A percentile compares a stretch with the other conserved stretches of the same genome.
These are phyloP conservation scores for Russula foetens DNA, from an alignment of 768 basidiomycete genomes.

Conservation along the genomic window DNA sequence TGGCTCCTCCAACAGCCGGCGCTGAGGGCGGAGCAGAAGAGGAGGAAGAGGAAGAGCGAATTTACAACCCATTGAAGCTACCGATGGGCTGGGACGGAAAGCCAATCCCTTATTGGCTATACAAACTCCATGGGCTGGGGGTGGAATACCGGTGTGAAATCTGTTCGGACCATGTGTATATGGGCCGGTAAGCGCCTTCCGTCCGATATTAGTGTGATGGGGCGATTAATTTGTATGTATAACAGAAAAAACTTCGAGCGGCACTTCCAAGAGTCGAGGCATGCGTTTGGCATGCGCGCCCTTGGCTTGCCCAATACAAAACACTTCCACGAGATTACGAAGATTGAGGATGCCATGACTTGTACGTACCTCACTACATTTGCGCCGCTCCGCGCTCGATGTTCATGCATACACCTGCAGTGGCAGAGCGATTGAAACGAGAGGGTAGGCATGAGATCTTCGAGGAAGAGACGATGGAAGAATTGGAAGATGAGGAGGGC, in stretches of 20 bases:
- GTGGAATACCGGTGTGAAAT: slow-evolving; percentile 98
- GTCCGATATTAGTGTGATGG: neutral
- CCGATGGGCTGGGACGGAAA: slow-evolving; percentile 98
- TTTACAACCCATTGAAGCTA: slow-evolving; percentile 96
- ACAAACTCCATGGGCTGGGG: slow-evolving; percentile 96
- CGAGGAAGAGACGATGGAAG: slow-evolving; percentile 93
- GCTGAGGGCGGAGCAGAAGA: slow-evolving; percentile 53
- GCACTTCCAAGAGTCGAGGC: slow-evolving; percentile 95
- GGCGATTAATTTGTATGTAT: neutral
- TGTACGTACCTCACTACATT: slow-evolving; percentile 43
- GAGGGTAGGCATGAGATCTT: slow-evolving; percentile 95
- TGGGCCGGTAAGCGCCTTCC: slow-evolving; percentile 63
- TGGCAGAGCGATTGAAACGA: slow-evolving; percentile 94
- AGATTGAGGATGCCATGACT: slow-evolving; percentile 92
- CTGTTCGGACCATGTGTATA: slow-evolving; percentile 93
- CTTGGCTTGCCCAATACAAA: slow-evolving; percentile 96
- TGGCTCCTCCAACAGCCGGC: slow-evolving; percentile 39
- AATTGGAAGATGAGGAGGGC: slow-evolving; percentile 96
- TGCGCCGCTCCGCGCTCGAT: neutral
- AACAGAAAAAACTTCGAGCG: slow-evolving; percentile 92
- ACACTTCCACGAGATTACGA: slow-evolving; percentile 98
- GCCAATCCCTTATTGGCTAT: slow-evolving; percentile 98
- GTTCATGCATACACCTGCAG: slow-evolving; percentile 32
- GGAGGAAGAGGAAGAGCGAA: slow-evolving; percentile 91
- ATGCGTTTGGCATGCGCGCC: slow-evolving; percentile 97